Base-by-base conservation (phyloP, 768 basidiomycete species). In the Hysterangium stoloniferum region DNA sequence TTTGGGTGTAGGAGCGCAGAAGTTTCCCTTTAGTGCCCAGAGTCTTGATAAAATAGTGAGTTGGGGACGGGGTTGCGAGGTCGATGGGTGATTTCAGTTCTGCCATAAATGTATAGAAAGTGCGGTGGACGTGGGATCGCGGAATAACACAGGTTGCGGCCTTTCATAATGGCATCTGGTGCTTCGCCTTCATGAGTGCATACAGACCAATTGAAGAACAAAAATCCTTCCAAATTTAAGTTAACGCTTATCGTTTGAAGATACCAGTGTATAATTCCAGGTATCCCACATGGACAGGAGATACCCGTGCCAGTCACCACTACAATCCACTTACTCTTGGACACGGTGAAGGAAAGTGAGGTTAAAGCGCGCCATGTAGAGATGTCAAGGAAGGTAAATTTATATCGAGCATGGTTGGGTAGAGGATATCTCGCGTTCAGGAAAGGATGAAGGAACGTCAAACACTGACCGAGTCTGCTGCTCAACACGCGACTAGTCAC, bases 41-140 rank as follows among this genome's bases (percentile, higher is more conserved):
- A 3, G 78, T 80, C 59, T 84, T 82, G 52, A 99, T 80, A 65
- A 99, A 96, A 46, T 72, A 75, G 63, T 99, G 96, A 1, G 96
- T 96, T 1, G 81, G 75, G 0, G 91, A 81, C 1, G 93, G 93
- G 25, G 76, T 63, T n/a, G 87, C 87, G 44, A 69, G 67, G 61
- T 91, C 86, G 57, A 93, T 80, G 28, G 86, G 84, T 52, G 74
- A 73, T 63, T 93, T 93, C 48, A 98, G 82, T 59, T 86, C 80
- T 7, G 93, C 86, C 55, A 98, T 92, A 68, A 98, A 97, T 0
- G 89, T 87, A 69, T 93, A 93, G 68, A 98, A 98, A 93, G 77
- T 2, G 90, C 76, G 2, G 88, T 89, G 4, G 93, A 91, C 13
- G 77, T 81, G 20, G 84, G 71, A 62, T 94, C 86, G 11, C 86